Evolutionary conservation across 2,329 filamentous ascomycete genomes (phyloP).

Genomic region (Tolypocladium tundrense): DNA sequence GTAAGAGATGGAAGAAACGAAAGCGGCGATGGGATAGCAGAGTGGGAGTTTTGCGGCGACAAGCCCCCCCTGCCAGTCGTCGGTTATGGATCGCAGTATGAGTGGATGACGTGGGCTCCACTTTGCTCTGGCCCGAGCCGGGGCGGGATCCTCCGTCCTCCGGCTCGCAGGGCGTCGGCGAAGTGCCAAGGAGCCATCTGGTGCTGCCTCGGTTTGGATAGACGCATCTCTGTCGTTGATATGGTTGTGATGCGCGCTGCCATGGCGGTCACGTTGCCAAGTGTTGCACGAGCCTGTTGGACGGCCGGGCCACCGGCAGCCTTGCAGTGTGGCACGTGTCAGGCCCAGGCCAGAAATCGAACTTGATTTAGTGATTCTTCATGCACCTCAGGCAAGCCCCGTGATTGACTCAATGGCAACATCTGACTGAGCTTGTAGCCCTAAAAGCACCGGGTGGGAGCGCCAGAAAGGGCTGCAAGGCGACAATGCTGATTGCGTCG

Average conservation of each 20-base stretch:
- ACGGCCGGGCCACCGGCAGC: background rate
- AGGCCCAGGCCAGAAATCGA: background rate
- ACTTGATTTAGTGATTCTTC: background rate
- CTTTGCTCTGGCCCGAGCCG: slow-evolving; percentile 8
- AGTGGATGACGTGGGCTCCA: background rate
- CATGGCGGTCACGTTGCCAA: background rate
- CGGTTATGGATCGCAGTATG: background rate
- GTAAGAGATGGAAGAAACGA: background rate
- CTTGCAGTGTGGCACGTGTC: background rate
- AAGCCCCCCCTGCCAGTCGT: background rate
- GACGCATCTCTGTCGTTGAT: background rate
- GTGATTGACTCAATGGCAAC: background rate
- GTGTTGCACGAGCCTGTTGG: background rate
- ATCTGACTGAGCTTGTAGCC: background rate
- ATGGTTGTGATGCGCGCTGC: background rate
- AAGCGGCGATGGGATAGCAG: background rate
- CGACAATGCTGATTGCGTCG: background rate
- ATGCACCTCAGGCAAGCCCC: too few relatives aligned
- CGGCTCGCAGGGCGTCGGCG: slow-evolving; percentile 6
- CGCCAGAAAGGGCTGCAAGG: background rate
- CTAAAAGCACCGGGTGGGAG: background rate
- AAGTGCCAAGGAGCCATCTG: background rate
- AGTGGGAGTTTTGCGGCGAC: slow-evolving; percentile 1
- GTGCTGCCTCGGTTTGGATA: too few relatives aligned
- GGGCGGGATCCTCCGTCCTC: slow-evolving; percentile 15